Evolutionary conservation across 345 rosid species (phyloP).

Genomic region (Euphorbia lathyris): DNA sequence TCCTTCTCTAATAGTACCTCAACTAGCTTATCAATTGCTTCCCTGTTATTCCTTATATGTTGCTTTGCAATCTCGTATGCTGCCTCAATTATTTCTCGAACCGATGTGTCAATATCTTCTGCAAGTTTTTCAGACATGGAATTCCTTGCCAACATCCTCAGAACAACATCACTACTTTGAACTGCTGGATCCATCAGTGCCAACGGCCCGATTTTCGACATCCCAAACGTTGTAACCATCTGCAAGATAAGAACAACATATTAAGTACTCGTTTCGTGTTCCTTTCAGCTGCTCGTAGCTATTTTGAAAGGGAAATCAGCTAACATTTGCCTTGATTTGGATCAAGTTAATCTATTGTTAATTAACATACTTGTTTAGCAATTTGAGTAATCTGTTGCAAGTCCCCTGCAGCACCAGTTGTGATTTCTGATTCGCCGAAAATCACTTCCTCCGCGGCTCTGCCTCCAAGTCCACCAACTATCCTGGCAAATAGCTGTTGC

Average conservation of each 20-base stretch:
- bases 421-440: slow-evolving; percentile 71
- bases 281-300: too few relatives aligned
- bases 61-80: slow-evolving; percentile 60
- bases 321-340: neutral
- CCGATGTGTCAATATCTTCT: slow-evolving; percentile 53
- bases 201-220: slow-evolving; percentile 83
- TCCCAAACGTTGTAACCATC: slow-evolving; percentile 80
- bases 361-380: slow-evolving; percentile 53
- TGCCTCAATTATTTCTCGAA: slow-evolving; percentile 36
- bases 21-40: slow-evolving; percentile 68
- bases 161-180: slow-evolving; percentile 50
- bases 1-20: slow-evolving; percentile 72
- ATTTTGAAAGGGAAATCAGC: neutral
- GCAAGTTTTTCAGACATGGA: slow-evolving; percentile 69
- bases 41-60: slow-evolving; percentile 53
- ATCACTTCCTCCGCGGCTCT: slow-evolving; percentile 68
- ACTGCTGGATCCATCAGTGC: slow-evolving; percentile 48
- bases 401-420: slow-evolving; percentile 71
- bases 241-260: slow-evolving; percentile 13
- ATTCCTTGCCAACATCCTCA: slow-evolving; percentile 65
- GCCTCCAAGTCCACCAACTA: slow-evolving; percentile 77
- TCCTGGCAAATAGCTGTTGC: slow-evolving; percentile 59
- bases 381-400: slow-evolving; percentile 61
- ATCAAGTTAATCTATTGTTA: neutral
- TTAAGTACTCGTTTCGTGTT: neutral